These are phyloP conservation scores for Fusarium goolgardi DNA, from an alignment of 2,329 filamentous ascomycete genomes.

Conservation along the genomic window DNA sequence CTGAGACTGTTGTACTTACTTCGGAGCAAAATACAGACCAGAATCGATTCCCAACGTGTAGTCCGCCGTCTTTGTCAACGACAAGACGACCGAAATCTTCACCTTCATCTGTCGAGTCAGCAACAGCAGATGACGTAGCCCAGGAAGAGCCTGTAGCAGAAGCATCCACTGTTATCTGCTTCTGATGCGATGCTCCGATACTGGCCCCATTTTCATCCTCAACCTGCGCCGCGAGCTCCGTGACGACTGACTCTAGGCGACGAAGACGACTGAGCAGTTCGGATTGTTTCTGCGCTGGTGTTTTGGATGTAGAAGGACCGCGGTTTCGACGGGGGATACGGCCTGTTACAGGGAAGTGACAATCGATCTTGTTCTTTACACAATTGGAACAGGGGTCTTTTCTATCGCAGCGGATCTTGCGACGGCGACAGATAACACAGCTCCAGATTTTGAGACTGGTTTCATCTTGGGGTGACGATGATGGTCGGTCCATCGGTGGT, in stretches of 20 bases:
- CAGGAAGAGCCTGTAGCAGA: constrained; percentile 13
- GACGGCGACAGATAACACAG: constrained; percentile 49
- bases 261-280: constrained; percentile 48
- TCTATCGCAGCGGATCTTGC: constrained; percentile 50
- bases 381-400: constrained; percentile 49
- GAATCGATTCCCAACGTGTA: constrained; percentile 49
- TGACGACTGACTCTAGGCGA: constrained; percentile 49
- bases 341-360: constrained; percentile 50
- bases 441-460: constrained; percentile 48
- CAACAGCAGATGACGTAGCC: constrained; percentile 7
- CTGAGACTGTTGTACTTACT: constrained; percentile 18
- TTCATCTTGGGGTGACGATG: constrained; percentile 16
- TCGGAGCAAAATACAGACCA: constrained; percentile 51
- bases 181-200: constrained; percentile 10
- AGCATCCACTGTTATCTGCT: constrained; percentile 20
- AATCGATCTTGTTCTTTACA: constrained; percentile 44
- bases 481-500: constrained; percentile 37
- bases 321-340: constrained; percentile 46
- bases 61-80: constrained; percentile 40
- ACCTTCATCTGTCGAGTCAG: constrained; percentile 37
- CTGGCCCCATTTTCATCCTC: constrained; percentile 42
- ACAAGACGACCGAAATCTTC: constrained; percentile 50
- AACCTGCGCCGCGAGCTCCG: constrained; percentile 48
- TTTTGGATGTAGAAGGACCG: constrained; percentile 28
- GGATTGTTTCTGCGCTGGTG: constrained; percentile 47